These are phyloP conservation scores for Mortierella sp. DNA, from an alignment of 371 early-diverging fungal species.

Conservation along the genomic window DNA sequence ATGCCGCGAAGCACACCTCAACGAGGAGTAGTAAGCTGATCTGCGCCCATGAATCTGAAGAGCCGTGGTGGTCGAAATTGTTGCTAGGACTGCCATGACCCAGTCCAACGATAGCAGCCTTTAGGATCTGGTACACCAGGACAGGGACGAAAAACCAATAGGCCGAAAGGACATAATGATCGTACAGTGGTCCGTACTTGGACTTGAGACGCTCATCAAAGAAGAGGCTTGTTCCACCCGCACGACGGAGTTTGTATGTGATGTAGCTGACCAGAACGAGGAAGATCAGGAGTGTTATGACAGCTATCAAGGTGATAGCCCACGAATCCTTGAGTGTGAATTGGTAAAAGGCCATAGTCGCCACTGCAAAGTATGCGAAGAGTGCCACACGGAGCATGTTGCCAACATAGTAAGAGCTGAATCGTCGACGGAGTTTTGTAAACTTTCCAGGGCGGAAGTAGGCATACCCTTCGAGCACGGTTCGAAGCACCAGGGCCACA, in stretches of 20 bases:
- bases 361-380: constrained; percentile 44
- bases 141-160: constrained; percentile 55
- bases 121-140: constrained; percentile 29
- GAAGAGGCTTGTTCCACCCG: constrained; percentile 46
- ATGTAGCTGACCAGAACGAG: constrained; percentile 26
- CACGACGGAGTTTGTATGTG: constrained; percentile 34
- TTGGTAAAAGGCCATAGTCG: constrained; percentile 52
- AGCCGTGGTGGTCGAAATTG: constrained; percentile 4
- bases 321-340: constrained; percentile 41
- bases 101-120: constrained; percentile 48
- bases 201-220: constrained; percentile 48
- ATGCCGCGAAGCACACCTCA: constrained; percentile 25
- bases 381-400: constrained; percentile 37
- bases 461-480: constrained; percentile 31
- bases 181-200: constrained; percentile 49
- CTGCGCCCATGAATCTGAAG: constrained; percentile 36
- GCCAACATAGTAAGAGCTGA: constrained; percentile 41
- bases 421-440: constrained; percentile 40
- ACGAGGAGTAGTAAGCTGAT: constrained; percentile 25
- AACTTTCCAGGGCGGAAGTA: constrained; percentile 38
- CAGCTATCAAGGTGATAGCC: constrained; percentile 39
- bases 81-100: constrained; percentile 12
- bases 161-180: constrained; percentile 42
- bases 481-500: constrained; percentile 21
- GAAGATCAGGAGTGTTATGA: constrained; percentile 31